Evolutionary conservation across 441 rosid genomes (phyloP).

Genomic region (Melastoma candidum): DNA sequence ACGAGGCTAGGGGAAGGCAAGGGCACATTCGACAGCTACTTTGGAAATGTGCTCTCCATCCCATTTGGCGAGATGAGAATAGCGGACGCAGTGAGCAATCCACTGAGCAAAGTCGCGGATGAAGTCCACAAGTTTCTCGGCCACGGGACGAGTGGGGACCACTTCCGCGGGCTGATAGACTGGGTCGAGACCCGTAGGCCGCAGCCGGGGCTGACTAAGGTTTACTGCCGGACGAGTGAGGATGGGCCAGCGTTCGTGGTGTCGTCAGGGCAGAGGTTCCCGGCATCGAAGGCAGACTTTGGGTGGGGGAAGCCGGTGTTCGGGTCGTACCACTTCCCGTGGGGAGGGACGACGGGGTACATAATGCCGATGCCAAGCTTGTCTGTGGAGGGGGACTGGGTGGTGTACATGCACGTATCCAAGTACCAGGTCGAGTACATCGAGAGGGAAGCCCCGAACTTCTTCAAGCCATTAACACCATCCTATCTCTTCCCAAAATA

Average conservation of each 20-base stretch:
- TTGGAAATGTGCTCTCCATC: conserved; percentile 69
- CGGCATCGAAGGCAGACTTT: conserved; percentile 37
- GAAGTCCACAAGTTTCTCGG: conserved; percentile 50
- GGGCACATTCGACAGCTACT: conserved; percentile 21
- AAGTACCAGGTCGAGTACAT: conserved; percentile 40
- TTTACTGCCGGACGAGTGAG: conserved; percentile 26
- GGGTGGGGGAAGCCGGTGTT: conserved; percentile 75
- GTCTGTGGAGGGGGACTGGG: conserved; percentile 52
- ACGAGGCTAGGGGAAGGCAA: conserved; percentile 24
- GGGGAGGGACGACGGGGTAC: conserved; percentile 72
- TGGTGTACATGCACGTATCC: conserved; percentile 57
- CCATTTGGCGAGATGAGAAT: conserved; percentile 40
- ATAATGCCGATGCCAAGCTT: conserved; percentile 88
- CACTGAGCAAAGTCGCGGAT: conserved; percentile 50
- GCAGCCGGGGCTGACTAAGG: conserved; percentile 37
- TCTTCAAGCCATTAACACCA: conserved; percentile 42
- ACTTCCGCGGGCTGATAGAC: conserved; percentile 68
- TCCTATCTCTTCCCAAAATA: conserved; percentile 22
- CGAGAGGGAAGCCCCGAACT: conserved; percentile 37
- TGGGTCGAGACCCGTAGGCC: conserved; percentile 79
- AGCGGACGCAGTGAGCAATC: conserved; percentile 33
- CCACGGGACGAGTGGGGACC: conserved; percentile 39
- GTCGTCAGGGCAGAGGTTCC: conserved; percentile 68
- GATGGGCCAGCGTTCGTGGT: conserved; percentile 72
- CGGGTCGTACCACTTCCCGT: conserved; percentile 76